Conservation (phyloP, 352 stramenopile genomes). For the Peronospora destructor region DNA sequence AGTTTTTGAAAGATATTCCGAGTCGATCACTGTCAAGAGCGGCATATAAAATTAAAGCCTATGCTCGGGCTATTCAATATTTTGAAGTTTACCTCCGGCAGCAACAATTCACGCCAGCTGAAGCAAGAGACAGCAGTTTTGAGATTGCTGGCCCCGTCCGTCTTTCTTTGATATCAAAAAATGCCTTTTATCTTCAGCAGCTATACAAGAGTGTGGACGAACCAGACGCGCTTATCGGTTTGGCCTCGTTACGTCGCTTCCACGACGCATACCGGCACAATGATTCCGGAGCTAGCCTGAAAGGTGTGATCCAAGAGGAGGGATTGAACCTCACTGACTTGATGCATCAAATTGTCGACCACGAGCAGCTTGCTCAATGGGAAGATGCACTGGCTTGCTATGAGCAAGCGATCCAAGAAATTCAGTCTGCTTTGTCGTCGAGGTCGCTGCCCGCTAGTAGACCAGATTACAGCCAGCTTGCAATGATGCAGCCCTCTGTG, state of each 20-base stretch:
- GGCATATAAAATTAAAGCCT: conserved; percentile 61
- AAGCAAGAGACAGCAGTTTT: conserved; percentile 15
- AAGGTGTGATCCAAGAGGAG: conserved; percentile 26
- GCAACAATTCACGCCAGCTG: conserved; percentile 27
- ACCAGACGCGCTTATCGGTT: conserved; percentile 49
- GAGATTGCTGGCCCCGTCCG: conserved; percentile 29
- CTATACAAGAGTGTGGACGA: conserved; percentile 77
- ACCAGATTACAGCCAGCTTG: conserved; percentile 18
- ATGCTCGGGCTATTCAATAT: conserved; percentile 66
- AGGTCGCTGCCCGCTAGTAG: conserved; percentile 18
- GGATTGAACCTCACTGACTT: conserved; percentile 52
- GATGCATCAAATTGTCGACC: conserved; percentile 63
- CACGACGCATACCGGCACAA: conserved; percentile 38
- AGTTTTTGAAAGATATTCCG: conserved; percentile 71
- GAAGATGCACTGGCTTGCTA: conserved; percentile 73
- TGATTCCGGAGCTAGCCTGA: conserved; percentile 19
- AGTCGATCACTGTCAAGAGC: conserved; percentile 59
- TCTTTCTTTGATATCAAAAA: conserved; percentile 47
- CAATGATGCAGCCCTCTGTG: conserved; percentile 14
- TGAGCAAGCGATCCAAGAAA: conserved; percentile 68
- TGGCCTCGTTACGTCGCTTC: conserved; percentile 50
- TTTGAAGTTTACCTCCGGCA: conserved; percentile 67
- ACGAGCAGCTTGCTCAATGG: conserved; percentile 67
- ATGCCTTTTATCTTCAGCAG: conserved; percentile 65
- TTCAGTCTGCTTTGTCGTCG: conserved; percentile 42